Conservation (phyloP, 306 rosid species). For the Macrotyloma uniflorum region DNA sequence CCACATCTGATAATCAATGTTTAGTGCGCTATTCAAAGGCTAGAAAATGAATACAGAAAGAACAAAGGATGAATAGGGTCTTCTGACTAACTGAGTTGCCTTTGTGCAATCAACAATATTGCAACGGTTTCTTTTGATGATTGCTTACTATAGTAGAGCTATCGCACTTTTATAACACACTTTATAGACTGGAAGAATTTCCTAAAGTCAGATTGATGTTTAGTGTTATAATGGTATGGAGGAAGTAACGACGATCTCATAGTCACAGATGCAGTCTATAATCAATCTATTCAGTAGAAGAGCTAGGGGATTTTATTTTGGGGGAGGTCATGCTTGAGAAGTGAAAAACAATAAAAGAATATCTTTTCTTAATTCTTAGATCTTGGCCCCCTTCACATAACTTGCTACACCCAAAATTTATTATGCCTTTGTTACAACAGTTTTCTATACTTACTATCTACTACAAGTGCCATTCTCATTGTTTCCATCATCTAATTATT, state of each 20-base stretch:
- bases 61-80: neutral
- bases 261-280: neutral
- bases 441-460: neutral
- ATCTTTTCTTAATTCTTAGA: neutral
- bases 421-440: neutral
- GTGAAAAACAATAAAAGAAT: neutral
- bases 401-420: neutral
- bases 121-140: neutral
- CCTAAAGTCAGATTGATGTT: neutral
- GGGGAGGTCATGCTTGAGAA: neutral
- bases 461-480: neutral
- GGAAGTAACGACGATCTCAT: neutral
- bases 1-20: neutral
- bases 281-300: neutral
- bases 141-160: neutral
- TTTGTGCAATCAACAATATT: slow-evolving; percentile 9
- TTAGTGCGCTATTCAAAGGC: neutral
- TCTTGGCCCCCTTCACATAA: neutral
- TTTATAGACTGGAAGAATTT: neutral
- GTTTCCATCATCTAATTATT: slow-evolving; percentile 15
- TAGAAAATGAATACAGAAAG: neutral
- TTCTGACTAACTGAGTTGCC: neutral
- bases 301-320: neutral
- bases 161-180: slow-evolving; percentile 16
- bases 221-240: neutral